phyloP scores from a whole-genome alignment of 129 eudicot species.

The Chrysanthemum lavandulifolium region DNA sequence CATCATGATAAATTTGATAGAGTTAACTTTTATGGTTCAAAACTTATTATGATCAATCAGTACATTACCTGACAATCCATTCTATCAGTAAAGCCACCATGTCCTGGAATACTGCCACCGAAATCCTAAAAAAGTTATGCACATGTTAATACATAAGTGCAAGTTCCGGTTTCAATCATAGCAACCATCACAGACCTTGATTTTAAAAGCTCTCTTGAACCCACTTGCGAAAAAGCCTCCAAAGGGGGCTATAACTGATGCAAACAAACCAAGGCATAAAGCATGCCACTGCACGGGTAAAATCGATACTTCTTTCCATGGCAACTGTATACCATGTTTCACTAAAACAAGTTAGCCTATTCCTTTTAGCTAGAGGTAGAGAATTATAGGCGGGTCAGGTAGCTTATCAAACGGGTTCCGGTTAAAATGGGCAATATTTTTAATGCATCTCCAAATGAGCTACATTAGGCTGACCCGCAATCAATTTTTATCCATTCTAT shows the following conservation, averaged over 20 bases:
- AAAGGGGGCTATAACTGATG: conserved; percentile 86
- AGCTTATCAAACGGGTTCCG: too few species aligned
- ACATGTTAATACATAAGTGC: neutral
- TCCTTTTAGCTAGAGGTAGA: neutral
- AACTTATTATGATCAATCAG: neutral
- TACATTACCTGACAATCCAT: conserved; percentile 85
- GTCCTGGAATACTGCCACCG: conserved; percentile 92
- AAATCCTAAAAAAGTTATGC: conserved; percentile 47
- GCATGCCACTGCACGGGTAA: conserved; percentile 89
- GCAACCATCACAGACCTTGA: conserved; percentile 48
- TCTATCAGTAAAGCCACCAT: conserved; percentile 85
- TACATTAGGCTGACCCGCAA: too few species aligned
- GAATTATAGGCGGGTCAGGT: too few species aligned
- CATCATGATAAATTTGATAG: neutral
- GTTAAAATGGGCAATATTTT: too few species aligned
- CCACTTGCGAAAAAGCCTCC: conserved; percentile 92
- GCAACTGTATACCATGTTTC: conserved; percentile 41
- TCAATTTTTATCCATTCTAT: too few species aligned
- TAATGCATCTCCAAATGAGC: too few species aligned
- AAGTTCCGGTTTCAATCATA: neutral
- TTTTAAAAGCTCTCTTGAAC: conserved; percentile 77
- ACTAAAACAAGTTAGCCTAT: conserved; percentile 1
- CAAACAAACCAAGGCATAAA: conserved; percentile 68
- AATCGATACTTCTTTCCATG: conserved; percentile 56
- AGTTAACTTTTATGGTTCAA: neutral